phyloP scores from a whole-genome alignment of 768 basidiomycete genomes.

The Pulveroboletus ravenelii region DNA sequence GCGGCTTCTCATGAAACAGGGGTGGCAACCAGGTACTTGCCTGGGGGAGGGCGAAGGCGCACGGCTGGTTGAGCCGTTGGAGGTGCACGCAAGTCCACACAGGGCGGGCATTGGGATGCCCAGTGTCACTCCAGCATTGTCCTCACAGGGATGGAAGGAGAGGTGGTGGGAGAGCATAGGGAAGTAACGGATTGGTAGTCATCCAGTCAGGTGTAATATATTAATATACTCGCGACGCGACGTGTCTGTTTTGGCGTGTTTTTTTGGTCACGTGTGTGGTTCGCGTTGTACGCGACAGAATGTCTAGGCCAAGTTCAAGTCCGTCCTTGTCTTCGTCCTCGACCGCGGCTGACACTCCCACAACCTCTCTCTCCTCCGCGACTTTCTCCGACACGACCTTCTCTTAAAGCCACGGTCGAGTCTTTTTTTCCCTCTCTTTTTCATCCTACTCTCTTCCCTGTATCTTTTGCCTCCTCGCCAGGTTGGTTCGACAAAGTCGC shows the following conservation, averaged over 20 bases:
- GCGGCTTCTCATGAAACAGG: slow-evolving; percentile 63
- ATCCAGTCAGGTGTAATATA: background rate
- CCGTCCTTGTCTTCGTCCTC: slow-evolving; percentile 23
- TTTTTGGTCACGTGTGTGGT: slow-evolving; percentile 36
- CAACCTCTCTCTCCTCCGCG: slow-evolving; percentile 20
- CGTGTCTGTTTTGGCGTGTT: slow-evolving; percentile 35
- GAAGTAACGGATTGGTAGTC: too few relatives aligned
- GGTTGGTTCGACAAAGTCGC: slow-evolving; percentile 10
- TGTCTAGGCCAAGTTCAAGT: slow-evolving; percentile 16
- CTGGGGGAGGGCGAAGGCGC: slow-evolving; percentile 15
- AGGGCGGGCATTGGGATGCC: slow-evolving; percentile 55
- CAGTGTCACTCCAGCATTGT: background rate
- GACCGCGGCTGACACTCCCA: slow-evolving; percentile 33
- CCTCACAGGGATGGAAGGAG: slow-evolving; percentile 37
- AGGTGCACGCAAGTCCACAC: slow-evolving; percentile 38
- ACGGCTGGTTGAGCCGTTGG: slow-evolving; percentile 55
- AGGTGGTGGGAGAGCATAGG: slow-evolving; percentile 35
- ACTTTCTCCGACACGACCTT: slow-evolving; percentile 23
- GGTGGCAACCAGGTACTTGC: slow-evolving; percentile 63
- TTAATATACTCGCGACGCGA: slow-evolving; percentile 21
- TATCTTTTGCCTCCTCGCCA: slow-evolving; percentile 9
- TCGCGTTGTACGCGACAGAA: slow-evolving; percentile 34
- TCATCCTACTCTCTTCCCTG: slow-evolving; percentile 28
- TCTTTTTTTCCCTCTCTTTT: slow-evolving; percentile 30
- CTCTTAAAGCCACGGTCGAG: slow-evolving; percentile 20